Base-by-base conservation (phyloP, 257 asterid genomes). In the Cynanchum wilfordii region DNA sequence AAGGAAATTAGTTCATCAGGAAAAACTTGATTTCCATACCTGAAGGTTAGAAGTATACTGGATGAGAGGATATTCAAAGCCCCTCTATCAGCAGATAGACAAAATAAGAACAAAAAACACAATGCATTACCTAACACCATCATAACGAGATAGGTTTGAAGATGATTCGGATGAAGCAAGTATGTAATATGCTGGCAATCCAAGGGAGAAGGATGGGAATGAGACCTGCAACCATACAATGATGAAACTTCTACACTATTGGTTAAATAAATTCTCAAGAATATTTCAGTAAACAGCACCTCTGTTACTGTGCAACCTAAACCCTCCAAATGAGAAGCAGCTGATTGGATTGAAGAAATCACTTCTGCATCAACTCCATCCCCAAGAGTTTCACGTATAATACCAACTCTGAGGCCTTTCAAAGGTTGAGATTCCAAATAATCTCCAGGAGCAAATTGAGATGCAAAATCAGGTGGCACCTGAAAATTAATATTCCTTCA, bases 81-180 rank as follows among this genome's bases (percentile, higher is more conserved):
- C 33, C 54, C 44, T 24, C 55, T 13, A 1, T 10, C 65, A 17
- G 29, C 6, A 60, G 49, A 7, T 1, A 58, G 64, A 10, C 30
- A 25, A 51, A 52, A 51, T 20, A 20, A 70, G 17, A 22, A 57
- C 3, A 9, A 29, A 17, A 64, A 42, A 15, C 66, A 19, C 63
- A 51, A 57, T 69, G 38, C 42, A 76, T 79, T 72, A 92, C 98
- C 98, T 92, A 79, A 95, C 79, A 73, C 97, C 98, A 77, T 95
- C 98, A 60, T 95, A 92, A 68, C 99, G 99, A 75, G 99, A 87
- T 89, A 95, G 87, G 84, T 95, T 95, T 22, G 98, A 95, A 59
- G 99, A 95, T 62, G 99, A 86, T 84, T 95, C 98, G 22, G 94
- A 95, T 1, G 91, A 86, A 79, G 99, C 99, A 77, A 95, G 97